These are phyloP conservation scores for Pseudopithomyces chartarum DNA, from an alignment of 2,329 filamentous ascomycete species.

Conservation along the genomic window DNA sequence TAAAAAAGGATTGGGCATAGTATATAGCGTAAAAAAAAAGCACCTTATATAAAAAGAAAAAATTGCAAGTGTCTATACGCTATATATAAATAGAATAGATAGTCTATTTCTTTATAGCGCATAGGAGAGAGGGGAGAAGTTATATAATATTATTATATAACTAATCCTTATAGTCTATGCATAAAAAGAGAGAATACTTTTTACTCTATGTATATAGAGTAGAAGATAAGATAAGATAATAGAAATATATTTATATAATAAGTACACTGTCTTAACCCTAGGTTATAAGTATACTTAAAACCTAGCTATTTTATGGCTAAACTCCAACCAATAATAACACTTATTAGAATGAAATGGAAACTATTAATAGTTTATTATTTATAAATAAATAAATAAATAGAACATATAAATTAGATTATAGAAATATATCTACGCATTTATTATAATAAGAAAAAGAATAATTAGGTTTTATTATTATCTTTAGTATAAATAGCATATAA, in stretches of 20 bases:
- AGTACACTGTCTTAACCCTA: no score
- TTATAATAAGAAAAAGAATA: conserved; percentile 3
- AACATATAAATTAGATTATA: neutral
- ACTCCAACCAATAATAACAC: neutral
- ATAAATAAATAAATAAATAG: conserved; percentile 8
- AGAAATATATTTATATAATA: no score
- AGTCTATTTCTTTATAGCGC: neutral
- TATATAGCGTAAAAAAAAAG: no score
- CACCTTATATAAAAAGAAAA: no score
- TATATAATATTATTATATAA: neutral
- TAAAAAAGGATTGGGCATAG: no score
- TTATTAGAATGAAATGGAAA: neutral
- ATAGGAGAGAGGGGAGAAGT: neutral
- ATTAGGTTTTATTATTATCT: conserved; percentile 1
- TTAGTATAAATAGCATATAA: conserved; percentile 5
- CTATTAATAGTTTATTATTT: neutral
- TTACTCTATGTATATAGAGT: no score
- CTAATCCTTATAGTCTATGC: no score
- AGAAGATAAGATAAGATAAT: no score
- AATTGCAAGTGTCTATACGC: no score
- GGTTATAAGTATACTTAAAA: no score
- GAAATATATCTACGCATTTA: conserved; percentile 2
- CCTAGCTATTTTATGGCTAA: neutral
- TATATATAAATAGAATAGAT: no score
- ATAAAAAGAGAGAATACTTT: no score